phyloP scores from a whole-genome alignment of 305 asterid species.

The Euphrasia arctica region DNA sequence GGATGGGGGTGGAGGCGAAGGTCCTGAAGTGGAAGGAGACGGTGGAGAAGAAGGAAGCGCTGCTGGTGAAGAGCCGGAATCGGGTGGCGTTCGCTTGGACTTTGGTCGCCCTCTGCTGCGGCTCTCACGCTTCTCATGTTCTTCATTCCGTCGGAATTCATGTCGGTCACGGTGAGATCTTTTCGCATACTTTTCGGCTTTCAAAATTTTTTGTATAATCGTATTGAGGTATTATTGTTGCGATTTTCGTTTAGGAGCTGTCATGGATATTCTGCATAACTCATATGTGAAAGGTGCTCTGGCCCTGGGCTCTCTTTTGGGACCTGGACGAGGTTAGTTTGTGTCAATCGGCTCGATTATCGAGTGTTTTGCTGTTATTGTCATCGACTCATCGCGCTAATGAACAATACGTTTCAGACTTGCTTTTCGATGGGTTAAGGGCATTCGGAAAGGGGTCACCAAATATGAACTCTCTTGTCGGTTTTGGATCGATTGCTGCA shows the following conservation, averaged over 20 bases:
- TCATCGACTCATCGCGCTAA: background rate
- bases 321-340: conserved; percentile 95
- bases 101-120: conserved; percentile 90
- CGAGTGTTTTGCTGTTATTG: conserved; percentile 13
- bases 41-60: conserved; percentile 75
- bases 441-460: conserved; percentile 92
- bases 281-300: conserved; percentile 86
- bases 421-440: conserved; percentile 82
- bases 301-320: conserved; percentile 85
- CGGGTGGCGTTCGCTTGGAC: conserved; percentile 94
- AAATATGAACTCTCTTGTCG: conserved; percentile 97
- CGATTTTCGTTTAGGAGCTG: conserved; percentile 45
- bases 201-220: background rate
- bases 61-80: conserved; percentile 71
- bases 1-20: conserved; percentile 81
- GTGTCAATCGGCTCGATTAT: conserved; percentile 18
- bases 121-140: conserved; percentile 82
- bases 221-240: conserved; percentile 7
- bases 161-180: conserved; percentile 64
- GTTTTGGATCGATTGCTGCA: conserved; percentile 94
- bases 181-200: conserved; percentile 11
- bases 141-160: conserved; percentile 90
- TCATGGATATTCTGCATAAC: conserved; percentile 75
- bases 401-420: conserved; percentile 44
- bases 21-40: conserved; percentile 88